Base-by-base conservation (phyloP, 495 filamentous ascomycete genomes). In the Talaromyces stipitatus region DNA sequence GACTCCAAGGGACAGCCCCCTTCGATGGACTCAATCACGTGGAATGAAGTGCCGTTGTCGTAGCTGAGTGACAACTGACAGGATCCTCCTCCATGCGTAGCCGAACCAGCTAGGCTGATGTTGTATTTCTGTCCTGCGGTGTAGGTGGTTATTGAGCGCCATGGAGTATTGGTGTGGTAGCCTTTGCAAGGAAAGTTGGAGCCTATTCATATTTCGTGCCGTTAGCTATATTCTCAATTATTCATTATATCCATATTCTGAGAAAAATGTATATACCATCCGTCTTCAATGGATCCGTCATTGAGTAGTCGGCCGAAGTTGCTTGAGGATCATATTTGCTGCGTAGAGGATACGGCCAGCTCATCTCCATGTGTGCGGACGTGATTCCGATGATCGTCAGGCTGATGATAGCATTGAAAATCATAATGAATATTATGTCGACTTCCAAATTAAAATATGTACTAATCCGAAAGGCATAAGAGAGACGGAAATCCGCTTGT, bases 171-270 rank as follows among this genome's bases (percentile, higher is more conserved):
- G 24, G 55, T 41, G 16, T 60, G 78, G 63, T 87, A 82, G 27
- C 60, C 60, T 65, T 90, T 85, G 78, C 89, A 92, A 0, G 89
- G 89, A 63, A 78, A 94, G 68, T 91, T 76, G 30, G 56, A 64
- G 4, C 84, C 83, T 61, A 54, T 5, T 14, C 7, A 8, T 41
- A 14, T 38, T 45, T 51, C n/a, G 10, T 23, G 27, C 16, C 10
- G 12, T 52, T 8, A 27, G n/a, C 24, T 27, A 28, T 24, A 6
- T 50, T 14, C 4, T 23, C n/a, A 36, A 36, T n/a, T 16, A n/a
- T 2, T 36, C 10, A 3, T 16, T 8, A 41, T 7, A 2, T 20
- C 10, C 16, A 6, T 36, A 12, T 6, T n/a, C 22, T 3, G 22
- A 41, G 45, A 10, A 9, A 26, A 6, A 20, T 11, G 16, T 16